These are phyloP conservation scores for Casuarina equisetifolia DNA, from an alignment of 306 rosid species.

Conservation along the genomic window DNA sequence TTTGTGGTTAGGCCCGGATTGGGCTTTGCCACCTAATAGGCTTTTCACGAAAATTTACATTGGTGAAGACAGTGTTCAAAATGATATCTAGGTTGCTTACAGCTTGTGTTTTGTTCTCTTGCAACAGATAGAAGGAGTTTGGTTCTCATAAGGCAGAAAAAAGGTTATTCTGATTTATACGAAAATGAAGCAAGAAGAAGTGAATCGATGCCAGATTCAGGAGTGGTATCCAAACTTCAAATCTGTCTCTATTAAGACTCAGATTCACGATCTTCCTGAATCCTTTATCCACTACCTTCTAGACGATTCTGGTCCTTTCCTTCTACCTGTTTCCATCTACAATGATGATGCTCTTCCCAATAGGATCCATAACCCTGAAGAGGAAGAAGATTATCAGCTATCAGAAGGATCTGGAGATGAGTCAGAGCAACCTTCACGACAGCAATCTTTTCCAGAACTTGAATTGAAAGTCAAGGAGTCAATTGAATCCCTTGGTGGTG, in stretches of 20 bases:
- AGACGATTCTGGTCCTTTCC: conserved; percentile 64
- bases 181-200: conserved; percentile 63
- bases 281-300: conserved; percentile 67
- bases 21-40: too few relatives aligned
- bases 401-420: conserved; percentile 65
- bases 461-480: conserved; percentile 66
- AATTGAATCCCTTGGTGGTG: conserved; percentile 68
- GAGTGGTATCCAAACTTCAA: conserved; percentile 80
- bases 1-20: too few relatives aligned
- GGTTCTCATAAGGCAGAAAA: neutral
- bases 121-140: conserved; percentile 18
- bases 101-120: conserved; percentile 13
- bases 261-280: conserved; percentile 69
- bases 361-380: conserved; percentile 57
- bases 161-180: neutral
- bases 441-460: conserved; percentile 75
- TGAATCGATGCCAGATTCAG: conserved; percentile 67
- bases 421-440: conserved; percentile 45
- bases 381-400: conserved; percentile 66
- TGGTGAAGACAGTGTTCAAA: neutral
- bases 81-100: neutral
- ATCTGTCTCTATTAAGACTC: conserved; percentile 58
- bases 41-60: neutral
- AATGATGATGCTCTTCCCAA: conserved; percentile 86
- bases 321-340: conserved; percentile 63